Conservation (phyloP, 2,329 filamentous ascomycete genomes). For the Fusarium succisae region DNA sequence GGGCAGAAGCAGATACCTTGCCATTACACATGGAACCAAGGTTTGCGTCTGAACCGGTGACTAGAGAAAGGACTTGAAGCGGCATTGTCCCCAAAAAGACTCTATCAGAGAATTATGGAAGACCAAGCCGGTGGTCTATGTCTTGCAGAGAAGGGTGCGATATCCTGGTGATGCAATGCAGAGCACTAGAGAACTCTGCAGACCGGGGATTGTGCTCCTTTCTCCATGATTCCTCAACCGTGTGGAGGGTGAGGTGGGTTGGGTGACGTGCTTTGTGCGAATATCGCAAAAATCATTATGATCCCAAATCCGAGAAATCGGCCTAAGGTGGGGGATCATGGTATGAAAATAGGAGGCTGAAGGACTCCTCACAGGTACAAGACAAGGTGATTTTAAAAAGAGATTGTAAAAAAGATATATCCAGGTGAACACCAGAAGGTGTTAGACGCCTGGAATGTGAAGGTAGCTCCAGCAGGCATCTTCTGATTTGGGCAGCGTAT, state of each 20-base stretch:
- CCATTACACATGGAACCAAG: neutral
- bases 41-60: constrained; percentile 3
- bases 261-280: neutral
- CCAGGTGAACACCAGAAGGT: neutral
- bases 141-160: constrained; percentile 4
- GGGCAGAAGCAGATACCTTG: neutral
- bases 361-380: constrained; percentile 19
- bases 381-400: constrained; percentile 4
- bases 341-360: constrained; percentile 15
- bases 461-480: constrained; percentile 49
- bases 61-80: constrained; percentile 10
- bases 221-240: neutral
- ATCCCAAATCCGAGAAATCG: constrained; percentile 27
- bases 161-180: neutral
- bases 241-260: neutral
- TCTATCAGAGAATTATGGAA: neutral
- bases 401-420: neutral
- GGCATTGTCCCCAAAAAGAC: neutral
- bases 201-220: neutral
- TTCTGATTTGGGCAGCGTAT: constrained; percentile 31
- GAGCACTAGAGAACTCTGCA: neutral
- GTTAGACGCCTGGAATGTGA: constrained; percentile 50
- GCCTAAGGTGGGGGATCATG: neutral
- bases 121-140: neutral
- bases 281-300: constrained; percentile 17